Conservation (phyloP, 2,329 filamentous ascomycete species). For the Cladobotryum mycophilum region DNA sequence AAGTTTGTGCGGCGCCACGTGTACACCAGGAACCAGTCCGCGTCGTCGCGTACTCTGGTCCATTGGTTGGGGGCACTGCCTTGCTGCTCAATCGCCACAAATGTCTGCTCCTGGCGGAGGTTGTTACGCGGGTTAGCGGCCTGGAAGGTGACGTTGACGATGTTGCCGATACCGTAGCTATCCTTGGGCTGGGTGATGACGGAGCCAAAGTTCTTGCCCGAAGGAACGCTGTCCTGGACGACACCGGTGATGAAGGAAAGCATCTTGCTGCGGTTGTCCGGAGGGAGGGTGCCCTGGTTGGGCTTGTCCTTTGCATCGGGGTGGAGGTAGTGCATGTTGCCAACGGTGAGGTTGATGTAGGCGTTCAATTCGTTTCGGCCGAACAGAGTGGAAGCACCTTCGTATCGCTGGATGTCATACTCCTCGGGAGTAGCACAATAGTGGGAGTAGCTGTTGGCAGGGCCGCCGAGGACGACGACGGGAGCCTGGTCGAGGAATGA, state of each 20-base stretch:
- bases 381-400: slow-evolving; percentile 88
- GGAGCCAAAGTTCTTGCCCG: slow-evolving; percentile 65
- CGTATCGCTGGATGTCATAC: slow-evolving; percentile 80
- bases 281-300: slow-evolving; percentile 56
- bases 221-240: slow-evolving; percentile 61
- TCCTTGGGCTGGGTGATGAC: slow-evolving; percentile 49
- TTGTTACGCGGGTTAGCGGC: slow-evolving; percentile 90
- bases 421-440: slow-evolving; percentile 76
- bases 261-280: slow-evolving; percentile 70
- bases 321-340: slow-evolving; percentile 40
- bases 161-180: slow-evolving; percentile 53
- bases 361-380: slow-evolving; percentile 77
- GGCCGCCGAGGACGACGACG: slow-evolving; percentile 78
- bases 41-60: slow-evolving; percentile 63
- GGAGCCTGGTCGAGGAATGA: slow-evolving; percentile 47
- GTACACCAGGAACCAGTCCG: slow-evolving; percentile 79
- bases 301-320: slow-evolving; percentile 33
- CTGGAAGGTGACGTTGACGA: slow-evolving; percentile 64
- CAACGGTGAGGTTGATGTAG: slow-evolving; percentile 81
- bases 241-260: slow-evolving; percentile 77
- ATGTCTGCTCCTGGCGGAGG: slow-evolving; percentile 71
- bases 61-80: slow-evolving; percentile 41
- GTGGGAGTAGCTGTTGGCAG: slow-evolving; percentile 85
- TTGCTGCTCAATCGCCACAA: slow-evolving; percentile 65
- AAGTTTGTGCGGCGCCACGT: slow-evolving; percentile 69